Evolutionary conservation across 176 grass and related monocot species (phyloP).

Genomic region (Oryza glaberrima): DNA sequence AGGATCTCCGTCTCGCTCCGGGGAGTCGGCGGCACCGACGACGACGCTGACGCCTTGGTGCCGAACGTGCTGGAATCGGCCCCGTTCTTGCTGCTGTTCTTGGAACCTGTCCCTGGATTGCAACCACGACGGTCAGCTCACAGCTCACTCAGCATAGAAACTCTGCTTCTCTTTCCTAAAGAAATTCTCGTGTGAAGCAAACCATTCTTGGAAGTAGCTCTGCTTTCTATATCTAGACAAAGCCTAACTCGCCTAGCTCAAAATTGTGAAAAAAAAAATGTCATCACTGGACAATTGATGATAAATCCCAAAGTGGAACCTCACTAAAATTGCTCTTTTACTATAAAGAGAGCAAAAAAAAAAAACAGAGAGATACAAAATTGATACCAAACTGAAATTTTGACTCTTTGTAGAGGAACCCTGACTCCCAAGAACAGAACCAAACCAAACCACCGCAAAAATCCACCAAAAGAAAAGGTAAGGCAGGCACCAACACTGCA

Average conservation of each 20-base stretch:
- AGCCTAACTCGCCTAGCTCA: not conserved
- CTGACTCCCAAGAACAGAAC: no score
- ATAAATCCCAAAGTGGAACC: not conserved
- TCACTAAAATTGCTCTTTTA: constrained; percentile 1
- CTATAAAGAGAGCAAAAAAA: not conserved
- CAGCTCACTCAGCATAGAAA: constrained; percentile 3
- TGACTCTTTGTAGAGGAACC: not conserved
- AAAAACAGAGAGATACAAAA: not conserved
- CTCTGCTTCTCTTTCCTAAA: not conserved
- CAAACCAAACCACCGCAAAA: not conserved
- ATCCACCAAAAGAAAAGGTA: constrained; percentile 9
- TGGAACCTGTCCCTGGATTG: constrained; percentile 65
- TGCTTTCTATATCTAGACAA: constrained; percentile 13
- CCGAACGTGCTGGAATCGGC: constrained; percentile 50
- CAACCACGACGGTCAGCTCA: not conserved
- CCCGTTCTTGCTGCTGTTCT: constrained; percentile 53
- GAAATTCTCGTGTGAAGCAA: not conserved
- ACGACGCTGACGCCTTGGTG: constrained; percentile 56
- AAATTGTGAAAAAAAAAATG: constrained; percentile 24
- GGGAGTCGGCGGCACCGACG: constrained; percentile 66
- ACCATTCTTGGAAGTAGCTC: not conserved
- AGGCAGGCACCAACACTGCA: not conserved
- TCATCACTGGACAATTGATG: not conserved
- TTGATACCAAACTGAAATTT: not conserved
- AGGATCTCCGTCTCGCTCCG: constrained; percentile 82